These are phyloP conservation scores for Aulographum hederae DNA, from an alignment of 2,329 filamentous ascomycete species.

Conservation along the genomic window DNA sequence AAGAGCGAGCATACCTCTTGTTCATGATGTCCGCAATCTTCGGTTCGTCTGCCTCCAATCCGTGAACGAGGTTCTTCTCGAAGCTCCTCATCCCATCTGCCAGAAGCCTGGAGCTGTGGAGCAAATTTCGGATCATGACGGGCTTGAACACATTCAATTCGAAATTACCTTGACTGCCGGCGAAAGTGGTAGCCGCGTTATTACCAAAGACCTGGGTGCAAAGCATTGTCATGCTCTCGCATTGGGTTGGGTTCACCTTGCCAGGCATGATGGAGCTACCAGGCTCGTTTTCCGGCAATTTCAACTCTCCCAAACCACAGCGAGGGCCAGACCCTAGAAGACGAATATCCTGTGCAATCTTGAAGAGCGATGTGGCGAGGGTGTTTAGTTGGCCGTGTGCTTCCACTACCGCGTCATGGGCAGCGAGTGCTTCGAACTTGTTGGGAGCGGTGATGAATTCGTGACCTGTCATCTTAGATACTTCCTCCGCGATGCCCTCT, in stretches of 20 bases:
- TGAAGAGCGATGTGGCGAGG: constrained; percentile 76
- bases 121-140: constrained; percentile 80
- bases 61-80: constrained; percentile 78
- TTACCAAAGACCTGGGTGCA: constrained; percentile 98
- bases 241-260: constrained; percentile 98
- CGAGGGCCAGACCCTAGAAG: constrained; percentile 93
- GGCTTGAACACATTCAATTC: constrained; percentile 99
- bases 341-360: constrained; percentile 95
- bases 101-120: constrained; percentile 79
- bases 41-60: constrained; percentile 82
- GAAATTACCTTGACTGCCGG: constrained; percentile 95
- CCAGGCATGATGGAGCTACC: constrained; percentile 98
- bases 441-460: constrained; percentile 94
- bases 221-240: constrained; percentile 93
- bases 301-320: constrained; percentile 85
- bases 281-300: constrained; percentile 92
- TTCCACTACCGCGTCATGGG: constrained; percentile 91
- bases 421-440: constrained; percentile 95
- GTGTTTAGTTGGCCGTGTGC: constrained; percentile 89
- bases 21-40: constrained; percentile 81
- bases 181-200: constrained; percentile 80
- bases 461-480: constrained; percentile 80
- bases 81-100: constrained; percentile 90
- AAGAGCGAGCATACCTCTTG: constrained; percentile 52
- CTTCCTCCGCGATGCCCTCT: constrained; percentile 78